Evolutionary conservation across 73 alveolate species (phyloP).

Genomic region (Paramecium bursaria): DNA sequence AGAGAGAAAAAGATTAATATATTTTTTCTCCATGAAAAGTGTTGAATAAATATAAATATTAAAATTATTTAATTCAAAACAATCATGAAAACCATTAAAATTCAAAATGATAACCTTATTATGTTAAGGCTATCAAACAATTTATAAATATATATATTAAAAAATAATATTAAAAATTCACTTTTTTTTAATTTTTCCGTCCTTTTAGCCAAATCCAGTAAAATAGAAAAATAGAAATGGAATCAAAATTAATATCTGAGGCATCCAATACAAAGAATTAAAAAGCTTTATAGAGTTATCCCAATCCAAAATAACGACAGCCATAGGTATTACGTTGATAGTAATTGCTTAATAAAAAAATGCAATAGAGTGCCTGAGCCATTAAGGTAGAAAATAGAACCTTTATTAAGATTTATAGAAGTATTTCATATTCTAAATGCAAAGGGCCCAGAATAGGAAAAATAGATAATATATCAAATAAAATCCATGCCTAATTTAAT

Average conservation of each 20-base stretch:
- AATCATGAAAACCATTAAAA: too few species aligned
- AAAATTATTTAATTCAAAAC: too few species aligned
- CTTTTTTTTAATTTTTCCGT: too few species aligned
- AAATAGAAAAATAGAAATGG: constrained; percentile 26
- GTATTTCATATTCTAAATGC: constrained; percentile 8
- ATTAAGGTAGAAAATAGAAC: constrained; percentile 36
- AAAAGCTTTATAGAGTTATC: constrained; percentile 6
- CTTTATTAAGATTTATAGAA: constrained; percentile 49
- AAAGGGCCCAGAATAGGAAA: constrained; percentile 36
- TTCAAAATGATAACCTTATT: too few species aligned
- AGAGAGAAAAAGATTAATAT: too few species aligned
- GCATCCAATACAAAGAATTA: constrained; percentile 36
- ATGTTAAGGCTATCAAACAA: too few species aligned
- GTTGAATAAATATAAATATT: too few species aligned
- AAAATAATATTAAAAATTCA: too few species aligned
- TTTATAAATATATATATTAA: too few species aligned
- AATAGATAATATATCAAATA: constrained; percentile 30
- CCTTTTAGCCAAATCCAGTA: constrained; percentile 36
- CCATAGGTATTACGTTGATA: constrained; percentile 11
- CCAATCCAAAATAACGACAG: constrained; percentile 14
- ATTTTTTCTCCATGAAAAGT: too few species aligned
- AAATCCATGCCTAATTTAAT: constrained; percentile 41
- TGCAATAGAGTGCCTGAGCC: constrained; percentile 6
- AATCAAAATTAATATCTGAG: constrained; percentile 5
- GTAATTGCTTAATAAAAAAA: background rate